Conservation (phyloP, 2,329 filamentous ascomycete genomes). For the Clonostachys rosea region DNA sequence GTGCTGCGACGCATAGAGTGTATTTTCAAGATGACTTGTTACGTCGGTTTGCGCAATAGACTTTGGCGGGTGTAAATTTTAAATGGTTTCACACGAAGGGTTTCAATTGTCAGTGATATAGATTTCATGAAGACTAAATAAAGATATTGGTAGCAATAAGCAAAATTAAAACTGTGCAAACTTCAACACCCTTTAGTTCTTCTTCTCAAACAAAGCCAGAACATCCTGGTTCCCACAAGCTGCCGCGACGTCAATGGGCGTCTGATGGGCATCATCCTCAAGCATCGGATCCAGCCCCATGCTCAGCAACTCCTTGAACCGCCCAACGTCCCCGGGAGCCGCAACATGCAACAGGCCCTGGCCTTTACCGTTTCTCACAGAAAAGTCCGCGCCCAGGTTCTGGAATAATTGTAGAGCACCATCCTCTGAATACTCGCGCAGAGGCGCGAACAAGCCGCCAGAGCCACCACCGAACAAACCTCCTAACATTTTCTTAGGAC, state of each 20-base stretch:
- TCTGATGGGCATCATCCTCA: neutral
- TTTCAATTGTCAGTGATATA: too few species aligned
- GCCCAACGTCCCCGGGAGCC: neutral
- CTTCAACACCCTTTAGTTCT: neutral
- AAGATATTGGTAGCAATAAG: too few species aligned
- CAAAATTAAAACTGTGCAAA: too few species aligned
- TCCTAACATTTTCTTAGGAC: neutral
- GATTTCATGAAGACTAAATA: too few species aligned
- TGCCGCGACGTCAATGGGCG: neutral
- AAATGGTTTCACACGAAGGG: too few species aligned
- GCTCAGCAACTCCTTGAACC: neutral
- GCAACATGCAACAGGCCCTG: neutral
- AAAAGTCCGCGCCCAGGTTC: neutral
- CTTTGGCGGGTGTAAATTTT: too few species aligned
- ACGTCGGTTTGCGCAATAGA: too few species aligned
- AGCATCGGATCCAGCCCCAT: neutral
- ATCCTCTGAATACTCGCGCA: neutral
- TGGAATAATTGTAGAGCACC: neutral
- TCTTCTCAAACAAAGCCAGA: neutral
- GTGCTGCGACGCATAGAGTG: too few species aligned
- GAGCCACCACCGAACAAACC: too few species aligned
- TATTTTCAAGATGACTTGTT: too few species aligned
- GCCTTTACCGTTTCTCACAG: neutral
- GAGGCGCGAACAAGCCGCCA: too few species aligned
- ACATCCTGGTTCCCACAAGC: neutral